A percentile compares a stretch with the other conserved stretches of the same genome.
These are phyloP conservation scores for Haplosporangium sp. DNA, from an alignment of 371 early-diverging fungal genomes.

Conservation along the genomic window DNA sequence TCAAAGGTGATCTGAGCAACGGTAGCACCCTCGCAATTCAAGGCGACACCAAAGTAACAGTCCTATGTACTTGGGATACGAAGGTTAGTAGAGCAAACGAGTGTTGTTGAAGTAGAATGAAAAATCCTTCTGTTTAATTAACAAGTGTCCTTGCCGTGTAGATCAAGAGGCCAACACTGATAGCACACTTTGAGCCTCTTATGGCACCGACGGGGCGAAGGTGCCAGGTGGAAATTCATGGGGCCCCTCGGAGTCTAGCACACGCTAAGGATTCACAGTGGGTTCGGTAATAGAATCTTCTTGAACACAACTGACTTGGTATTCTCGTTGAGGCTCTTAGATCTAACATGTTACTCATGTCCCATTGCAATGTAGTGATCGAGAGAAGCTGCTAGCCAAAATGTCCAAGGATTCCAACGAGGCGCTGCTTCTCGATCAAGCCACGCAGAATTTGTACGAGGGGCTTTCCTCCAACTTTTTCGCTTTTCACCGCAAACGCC, in stretches of 20 bases:
- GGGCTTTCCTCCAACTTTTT: conserved; percentile 76
- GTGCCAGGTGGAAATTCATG: conserved; percentile 60
- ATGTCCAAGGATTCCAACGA: conserved; percentile 64
- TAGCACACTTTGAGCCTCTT: conserved; percentile 60
- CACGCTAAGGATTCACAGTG: conserved; percentile 74
- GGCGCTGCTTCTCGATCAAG: conserved; percentile 63
- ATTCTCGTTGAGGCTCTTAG: not conserved
- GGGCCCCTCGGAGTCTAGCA: conserved; percentile 59
- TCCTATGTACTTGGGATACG: conserved; percentile 47
- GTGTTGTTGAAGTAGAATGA: not conserved
- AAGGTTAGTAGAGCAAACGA: conserved; percentile 4
- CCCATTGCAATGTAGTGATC: conserved; percentile 14
- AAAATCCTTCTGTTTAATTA: not conserved
- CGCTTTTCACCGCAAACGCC: conserved; percentile 51
- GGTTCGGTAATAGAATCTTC: conserved; percentile 59
- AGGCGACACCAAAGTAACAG: conserved; percentile 41
- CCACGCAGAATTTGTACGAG: conserved; percentile 64
- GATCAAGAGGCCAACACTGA: conserved; percentile 54
- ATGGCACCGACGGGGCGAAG: conserved; percentile 39
- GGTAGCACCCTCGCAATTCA: conserved; percentile 31
- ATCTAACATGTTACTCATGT: not conserved
- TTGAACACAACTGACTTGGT: not conserved
- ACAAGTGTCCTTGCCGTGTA: conserved; percentile 8
- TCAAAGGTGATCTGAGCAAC: conserved; percentile 14
- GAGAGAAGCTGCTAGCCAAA: conserved; percentile 37